Evolutionary conservation across 2,329 filamentous ascomycete species (phyloP), one percentile per base, ranked within the genome.

Genomic region (Penicillium sp.): DNA sequence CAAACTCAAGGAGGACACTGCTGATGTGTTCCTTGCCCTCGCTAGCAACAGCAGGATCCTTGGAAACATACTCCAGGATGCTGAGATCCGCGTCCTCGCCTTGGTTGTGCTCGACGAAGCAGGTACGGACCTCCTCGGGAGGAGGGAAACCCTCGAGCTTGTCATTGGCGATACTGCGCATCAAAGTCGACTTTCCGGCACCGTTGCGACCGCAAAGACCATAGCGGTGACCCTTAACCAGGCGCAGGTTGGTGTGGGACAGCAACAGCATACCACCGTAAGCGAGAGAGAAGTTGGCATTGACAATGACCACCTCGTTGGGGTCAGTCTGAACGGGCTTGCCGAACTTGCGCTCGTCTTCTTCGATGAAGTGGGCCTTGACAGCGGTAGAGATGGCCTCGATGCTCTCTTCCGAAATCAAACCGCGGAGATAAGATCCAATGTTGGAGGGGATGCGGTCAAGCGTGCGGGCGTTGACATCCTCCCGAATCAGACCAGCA

Each of bases 61-160:
- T 95, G 60, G 86, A 81, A 62, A 96, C 90, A 71, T 95, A 99
- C 54, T 97, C 90, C 16, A 97, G 82, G 68, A 99, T 97, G 77
- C 87, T 97, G 57, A 97, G 89, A 60, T 97, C 92, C 31, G 94
- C 93, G 76, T 97, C 93, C 75, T 97, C 94, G 52, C 94, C 94
- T 77, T 99, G 93, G 79, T 97, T 97, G 81, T 99, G 94, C 80
- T 99, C 94, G 39, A 99, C 94, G 70, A 97, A 99, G 78, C 93
- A 97, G 10, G 93, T 97, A 67, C 91, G 89, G 67, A 99, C 87
- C 55, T 92, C 88, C 62, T 97, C 92, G 72, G 94, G 92, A 14
- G 91, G 82, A 33, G 94, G 94, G 79, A 99, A 99, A 8, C 94
- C 94, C 76, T 99, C 94, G 3, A 99, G 84, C 82, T 99, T 99